These are phyloP conservation scores for Striga hermonthica DNA, from an alignment of 305 asterid species.

Conservation along the genomic window DNA sequence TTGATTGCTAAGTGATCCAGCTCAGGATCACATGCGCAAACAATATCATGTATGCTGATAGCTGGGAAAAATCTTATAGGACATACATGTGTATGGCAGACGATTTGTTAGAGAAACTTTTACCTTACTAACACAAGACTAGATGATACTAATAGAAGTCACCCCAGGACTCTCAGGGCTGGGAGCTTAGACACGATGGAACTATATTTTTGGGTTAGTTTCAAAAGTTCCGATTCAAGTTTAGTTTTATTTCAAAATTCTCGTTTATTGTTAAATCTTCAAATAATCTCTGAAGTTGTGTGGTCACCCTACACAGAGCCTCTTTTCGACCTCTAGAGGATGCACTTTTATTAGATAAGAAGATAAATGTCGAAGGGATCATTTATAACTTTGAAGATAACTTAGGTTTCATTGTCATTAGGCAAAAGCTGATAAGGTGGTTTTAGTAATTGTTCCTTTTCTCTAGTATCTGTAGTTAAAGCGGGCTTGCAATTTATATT, in stretches of 20 bases:
- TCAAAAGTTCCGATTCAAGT: neutral
- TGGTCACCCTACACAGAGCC: neutral
- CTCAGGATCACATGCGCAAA: neutral
- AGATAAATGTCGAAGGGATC: too few species aligned
- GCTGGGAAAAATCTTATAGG: slow-evolving; percentile 2
- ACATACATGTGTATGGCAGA: neutral
- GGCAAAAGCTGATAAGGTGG: too few species aligned
- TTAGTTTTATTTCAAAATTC: neutral
- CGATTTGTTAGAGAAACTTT: neutral
- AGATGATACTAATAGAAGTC: neutral
- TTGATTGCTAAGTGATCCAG: neutral
- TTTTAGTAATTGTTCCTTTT: too few species aligned
- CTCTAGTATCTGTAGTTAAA: too few species aligned
- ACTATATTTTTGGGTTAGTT: slow-evolving; percentile 14
- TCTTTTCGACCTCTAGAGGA: neutral
- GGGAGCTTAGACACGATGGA: slow-evolving; percentile 8
- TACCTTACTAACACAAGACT: slow-evolving; percentile 14
- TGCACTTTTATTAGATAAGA: neutral
- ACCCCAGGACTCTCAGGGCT: neutral
- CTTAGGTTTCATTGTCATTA: too few species aligned
- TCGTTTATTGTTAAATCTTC: neutral
- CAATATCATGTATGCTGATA: neutral
- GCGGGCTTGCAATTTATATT: too few species aligned
- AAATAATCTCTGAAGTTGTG: too few species aligned
- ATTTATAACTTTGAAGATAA: too few species aligned